A percentile compares a stretch with the other conserved stretches of the same genome.
These are phyloP conservation scores for Wickerhamomyces chambardii DNA, from an alignment of 805 yeast genomes.

Conservation along the genomic window DNA sequence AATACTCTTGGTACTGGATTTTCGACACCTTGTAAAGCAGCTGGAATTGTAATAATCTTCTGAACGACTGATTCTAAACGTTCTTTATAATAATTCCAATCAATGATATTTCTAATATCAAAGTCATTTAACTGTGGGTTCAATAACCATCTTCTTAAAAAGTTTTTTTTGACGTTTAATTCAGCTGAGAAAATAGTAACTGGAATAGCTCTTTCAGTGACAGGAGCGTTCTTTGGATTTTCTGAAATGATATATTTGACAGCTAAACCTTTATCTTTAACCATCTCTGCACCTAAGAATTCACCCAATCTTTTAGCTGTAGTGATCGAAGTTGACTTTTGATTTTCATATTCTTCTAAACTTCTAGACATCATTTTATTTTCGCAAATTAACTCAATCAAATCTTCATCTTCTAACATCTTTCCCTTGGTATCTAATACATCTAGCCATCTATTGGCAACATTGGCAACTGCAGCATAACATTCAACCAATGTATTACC, in stretches of 20 bases:
- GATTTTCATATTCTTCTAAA: constrained; percentile 78
- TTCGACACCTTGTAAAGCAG: constrained; percentile 78
- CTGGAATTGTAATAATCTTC: constrained; percentile 94
- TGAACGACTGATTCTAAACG: constrained; percentile 89
- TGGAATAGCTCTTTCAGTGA: constrained; percentile 94
- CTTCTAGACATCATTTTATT: constrained; percentile 93
- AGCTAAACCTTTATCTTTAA: constrained; percentile 91
- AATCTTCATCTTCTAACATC: constrained; percentile 86
- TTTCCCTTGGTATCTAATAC: constrained; percentile 82
- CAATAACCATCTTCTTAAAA: constrained; percentile 77
- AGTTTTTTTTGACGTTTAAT: constrained; percentile 54
- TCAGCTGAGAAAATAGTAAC: constrained; percentile 93
- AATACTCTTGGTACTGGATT: constrained; percentile 94
- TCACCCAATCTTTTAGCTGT: constrained; percentile 93
- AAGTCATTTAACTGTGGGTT: constrained; percentile 70
- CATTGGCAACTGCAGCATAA: constrained; percentile 82
- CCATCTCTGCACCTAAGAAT: constrained; percentile 93
- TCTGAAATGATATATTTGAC: constrained; percentile 88
- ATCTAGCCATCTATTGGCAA: constrained; percentile 95
- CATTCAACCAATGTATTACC: constrained; percentile 76
- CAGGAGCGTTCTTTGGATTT: constrained; percentile 78
- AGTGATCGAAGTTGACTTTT: constrained; percentile 91
- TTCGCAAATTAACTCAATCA: constrained; percentile 91
- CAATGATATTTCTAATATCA: constrained; percentile 84
- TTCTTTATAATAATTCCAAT: constrained; percentile 90